Percentiles rank a stretch among this genome's conserved stretches.
These are phyloP conservation scores for Hirschfeldia incana DNA, from an alignment of 345 rosid genomes.

Conservation along the genomic window DNA sequence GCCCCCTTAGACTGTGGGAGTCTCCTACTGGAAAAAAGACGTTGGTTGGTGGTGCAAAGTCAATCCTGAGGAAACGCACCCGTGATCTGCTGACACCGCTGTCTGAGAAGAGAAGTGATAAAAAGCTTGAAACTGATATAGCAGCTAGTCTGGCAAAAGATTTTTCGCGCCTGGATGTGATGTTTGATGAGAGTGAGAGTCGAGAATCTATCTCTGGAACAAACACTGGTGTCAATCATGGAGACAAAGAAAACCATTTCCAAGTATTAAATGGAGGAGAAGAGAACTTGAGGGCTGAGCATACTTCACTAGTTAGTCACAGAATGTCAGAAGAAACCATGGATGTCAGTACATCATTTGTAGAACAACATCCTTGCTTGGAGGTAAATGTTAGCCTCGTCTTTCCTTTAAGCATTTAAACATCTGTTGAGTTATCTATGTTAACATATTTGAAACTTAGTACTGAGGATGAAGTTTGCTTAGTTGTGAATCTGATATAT, in stretches of 20 bases:
- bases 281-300: constrained; percentile 31
- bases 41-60: constrained; percentile 74
- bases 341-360: constrained; percentile 33
- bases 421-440: constrained; percentile 1
- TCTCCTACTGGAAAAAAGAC: constrained; percentile 91
- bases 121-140: constrained; percentile 75
- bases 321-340: constrained; percentile 31
- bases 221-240: constrained; percentile 37
- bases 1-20: constrained; percentile 90
- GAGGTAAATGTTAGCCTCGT: constrained; percentile 41
- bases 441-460: background rate
- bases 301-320: constrained; percentile 19
- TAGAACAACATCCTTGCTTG: constrained; percentile 20
- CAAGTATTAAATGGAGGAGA: constrained; percentile 37
- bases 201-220: constrained; percentile 36
- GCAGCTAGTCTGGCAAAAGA: constrained; percentile 69
- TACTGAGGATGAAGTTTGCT: background rate
- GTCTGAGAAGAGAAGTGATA: constrained; percentile 81
- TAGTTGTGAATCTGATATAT: background rate
- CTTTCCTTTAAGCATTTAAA: background rate
- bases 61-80: constrained; percentile 79
- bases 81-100: constrained; percentile 89
- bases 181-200: constrained; percentile 58
- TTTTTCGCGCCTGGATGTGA: constrained; percentile 83
- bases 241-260: constrained; percentile 58